A percentile compares a stretch with the other conserved stretches of the same genome.
These are phyloP conservation scores for Wallacemonas sp. DNA, from an alignment of 208 protist genomes.

Conservation along the genomic window DNA sequence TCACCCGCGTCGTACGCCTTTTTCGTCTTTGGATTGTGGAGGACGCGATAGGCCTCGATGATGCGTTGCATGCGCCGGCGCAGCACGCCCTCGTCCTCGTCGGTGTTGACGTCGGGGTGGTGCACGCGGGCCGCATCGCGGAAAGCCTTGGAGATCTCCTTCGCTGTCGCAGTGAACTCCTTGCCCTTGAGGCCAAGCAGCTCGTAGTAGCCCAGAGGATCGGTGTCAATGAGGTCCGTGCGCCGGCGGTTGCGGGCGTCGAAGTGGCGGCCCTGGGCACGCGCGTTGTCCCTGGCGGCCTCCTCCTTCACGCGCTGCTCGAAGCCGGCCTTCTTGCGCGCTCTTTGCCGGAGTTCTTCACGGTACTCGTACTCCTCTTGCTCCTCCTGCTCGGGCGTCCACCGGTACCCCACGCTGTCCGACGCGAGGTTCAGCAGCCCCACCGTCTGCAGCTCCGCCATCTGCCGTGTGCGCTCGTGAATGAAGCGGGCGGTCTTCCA, in stretches of 20 bases:
- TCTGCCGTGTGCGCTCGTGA: constrained; percentile 45
- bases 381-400: constrained; percentile 84
- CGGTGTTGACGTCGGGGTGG: constrained; percentile 75
- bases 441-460: constrained; percentile 72
- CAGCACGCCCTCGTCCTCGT: constrained; percentile 44
- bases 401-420: constrained; percentile 82
- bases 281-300: constrained; percentile 61
- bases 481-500: constrained; percentile 39
- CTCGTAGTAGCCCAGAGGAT: constrained; percentile 90
- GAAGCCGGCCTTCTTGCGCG: constrained; percentile 65
- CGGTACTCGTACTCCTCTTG: constrained; percentile 88
- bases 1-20: constrained; percentile 75
- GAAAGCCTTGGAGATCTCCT: constrained; percentile 85
- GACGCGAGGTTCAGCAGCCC: constrained; percentile 81
- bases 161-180: constrained; percentile 72
- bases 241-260: constrained; percentile 73
- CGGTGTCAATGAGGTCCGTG: constrained; percentile 71
- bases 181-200: constrained; percentile 76
- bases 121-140: constrained; percentile 64
- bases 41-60: constrained; percentile 84
- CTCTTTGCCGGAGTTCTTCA: constrained; percentile 80
- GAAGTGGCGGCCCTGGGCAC: constrained; percentile 46
- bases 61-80: constrained; percentile 80
- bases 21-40: constrained; percentile 71
- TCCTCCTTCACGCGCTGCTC: constrained; percentile 89